Conservation (phyloP, 148 eudicot species). For the Chenopodium berlandieri region DNA sequence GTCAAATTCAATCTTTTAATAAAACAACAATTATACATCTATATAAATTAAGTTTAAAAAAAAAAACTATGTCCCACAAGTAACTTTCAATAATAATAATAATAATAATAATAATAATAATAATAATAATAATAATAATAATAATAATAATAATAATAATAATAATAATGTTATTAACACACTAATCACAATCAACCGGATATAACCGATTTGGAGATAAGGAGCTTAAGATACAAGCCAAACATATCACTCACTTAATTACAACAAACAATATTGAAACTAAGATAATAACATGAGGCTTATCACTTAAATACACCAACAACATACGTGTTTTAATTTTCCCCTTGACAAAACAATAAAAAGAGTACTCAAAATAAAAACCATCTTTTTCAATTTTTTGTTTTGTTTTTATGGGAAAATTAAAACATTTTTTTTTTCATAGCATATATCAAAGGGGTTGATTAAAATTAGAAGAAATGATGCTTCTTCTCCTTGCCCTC, state of each 20-base stretch:
- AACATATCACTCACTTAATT: neutral
- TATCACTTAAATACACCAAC: neutral
- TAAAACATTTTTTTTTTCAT: neutral
- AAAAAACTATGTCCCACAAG: neutral
- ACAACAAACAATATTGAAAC: neutral
- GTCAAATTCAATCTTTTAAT: too few relatives aligned
- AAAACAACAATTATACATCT: too few relatives aligned
- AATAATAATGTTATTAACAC: neutral
- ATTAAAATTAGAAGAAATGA: constrained; percentile 28
- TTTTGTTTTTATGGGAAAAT: neutral
- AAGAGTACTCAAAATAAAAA: neutral
- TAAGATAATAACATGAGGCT: neutral
- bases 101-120: too few relatives aligned
- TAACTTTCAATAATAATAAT: too few relatives aligned
- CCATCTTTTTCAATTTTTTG: neutral
- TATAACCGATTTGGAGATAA: too few relatives aligned
- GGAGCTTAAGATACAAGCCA: neutral
- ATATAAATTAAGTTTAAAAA: too few relatives aligned
- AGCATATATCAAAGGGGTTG: neutral
- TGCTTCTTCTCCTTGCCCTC: constrained; percentile 34
- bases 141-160: too few relatives aligned
- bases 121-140: too few relatives aligned
- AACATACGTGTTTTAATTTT: neutral
- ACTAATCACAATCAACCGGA: too few relatives aligned
- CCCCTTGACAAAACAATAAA: neutral